Percentiles rank a stretch among this genome's conserved stretches.
Conservation (phyloP, 2,329 filamentous ascomycete species). For the Trichophyton simii region DNA sequence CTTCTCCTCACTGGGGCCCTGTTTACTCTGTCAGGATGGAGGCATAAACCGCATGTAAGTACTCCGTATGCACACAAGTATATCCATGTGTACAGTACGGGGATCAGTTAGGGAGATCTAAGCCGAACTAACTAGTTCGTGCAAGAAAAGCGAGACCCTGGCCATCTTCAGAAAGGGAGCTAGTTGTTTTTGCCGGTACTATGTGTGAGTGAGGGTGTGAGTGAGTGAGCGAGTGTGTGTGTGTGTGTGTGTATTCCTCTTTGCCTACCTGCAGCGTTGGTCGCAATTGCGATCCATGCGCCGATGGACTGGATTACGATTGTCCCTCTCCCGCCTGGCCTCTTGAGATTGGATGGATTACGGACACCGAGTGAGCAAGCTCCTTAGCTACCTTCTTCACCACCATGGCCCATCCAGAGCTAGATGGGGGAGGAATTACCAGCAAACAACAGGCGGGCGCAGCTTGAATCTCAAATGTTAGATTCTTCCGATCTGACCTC, state of each 20-base stretch:
- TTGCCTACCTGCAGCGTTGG: background rate
- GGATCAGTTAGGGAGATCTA: background rate
- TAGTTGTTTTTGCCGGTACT: background rate
- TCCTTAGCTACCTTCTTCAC: background rate
- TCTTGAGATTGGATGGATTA: background rate
- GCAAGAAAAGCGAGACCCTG: background rate
- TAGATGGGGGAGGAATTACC: background rate
- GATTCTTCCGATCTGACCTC: background rate
- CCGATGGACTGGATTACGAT: conserved; percentile 4
- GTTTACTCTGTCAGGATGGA: background rate
- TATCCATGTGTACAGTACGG: background rate
- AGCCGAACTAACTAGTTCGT: background rate
- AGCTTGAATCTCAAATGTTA: background rate
- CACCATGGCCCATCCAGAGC: background rate
- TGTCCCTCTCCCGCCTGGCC: background rate
- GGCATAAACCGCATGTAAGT: background rate
- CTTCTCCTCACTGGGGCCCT: background rate
- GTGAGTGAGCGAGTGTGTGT: no score
- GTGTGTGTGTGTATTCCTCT: background rate
- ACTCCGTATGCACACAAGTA: background rate
- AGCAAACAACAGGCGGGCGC: background rate
- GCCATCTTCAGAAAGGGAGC: background rate
- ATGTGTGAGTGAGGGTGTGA: no score
- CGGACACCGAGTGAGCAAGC: background rate
- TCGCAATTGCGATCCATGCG: conserved; percentile 2